A percentile compares a stretch with the other conserved stretches of the same genome.
Evolutionary conservation across 1,139 yeast species (phyloP).

Genomic region (Sugiyamaella grinbergsii): DNA sequence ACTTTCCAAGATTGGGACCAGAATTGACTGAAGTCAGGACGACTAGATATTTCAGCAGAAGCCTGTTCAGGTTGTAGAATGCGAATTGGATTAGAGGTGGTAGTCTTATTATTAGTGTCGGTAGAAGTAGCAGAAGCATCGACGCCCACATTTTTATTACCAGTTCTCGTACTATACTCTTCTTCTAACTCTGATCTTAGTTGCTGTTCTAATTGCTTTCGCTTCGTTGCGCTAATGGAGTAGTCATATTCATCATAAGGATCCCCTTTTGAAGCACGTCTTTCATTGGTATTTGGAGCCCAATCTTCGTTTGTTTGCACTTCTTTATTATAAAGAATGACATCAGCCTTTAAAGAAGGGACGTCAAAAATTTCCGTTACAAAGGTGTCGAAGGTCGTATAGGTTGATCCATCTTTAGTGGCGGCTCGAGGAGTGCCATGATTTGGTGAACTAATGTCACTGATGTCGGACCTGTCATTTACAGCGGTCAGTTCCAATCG

Average conservation of each 20-base stretch:
- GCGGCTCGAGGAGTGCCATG: neutral
- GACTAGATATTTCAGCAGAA: slow-evolving; percentile 1
- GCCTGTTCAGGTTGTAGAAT: slow-evolving; percentile 6
- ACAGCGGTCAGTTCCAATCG: neutral
- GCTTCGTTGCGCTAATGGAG: neutral
- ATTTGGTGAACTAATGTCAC: neutral
- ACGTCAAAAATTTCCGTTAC: slow-evolving; percentile 29
- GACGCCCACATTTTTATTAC: slow-evolving; percentile 11
- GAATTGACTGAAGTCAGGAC: slow-evolving; percentile 35
- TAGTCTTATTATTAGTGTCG: neutral
- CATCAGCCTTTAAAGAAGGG: slow-evolving; percentile 23
- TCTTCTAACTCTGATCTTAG: slow-evolving; percentile 23
- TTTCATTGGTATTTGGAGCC: no score
- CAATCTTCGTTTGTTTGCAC: slow-evolving; percentile 34
- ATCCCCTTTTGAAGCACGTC: neutral
- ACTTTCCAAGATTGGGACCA: slow-evolving; percentile 46
- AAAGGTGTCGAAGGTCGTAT: slow-evolving; percentile 7
- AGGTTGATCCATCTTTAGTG: slow-evolving; percentile 2
- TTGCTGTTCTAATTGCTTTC: slow-evolving; percentile 17
- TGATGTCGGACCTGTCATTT: neutral
- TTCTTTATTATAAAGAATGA: slow-evolving; percentile 36
- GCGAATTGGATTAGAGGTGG: neutral
- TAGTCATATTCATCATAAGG: slow-evolving; percentile 6
- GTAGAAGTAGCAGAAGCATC: neutral
- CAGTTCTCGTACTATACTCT: slow-evolving; percentile 17